phyloP scores from a whole-genome alignment of 164 flowering plant species.

The Malania oleifera region DNA sequence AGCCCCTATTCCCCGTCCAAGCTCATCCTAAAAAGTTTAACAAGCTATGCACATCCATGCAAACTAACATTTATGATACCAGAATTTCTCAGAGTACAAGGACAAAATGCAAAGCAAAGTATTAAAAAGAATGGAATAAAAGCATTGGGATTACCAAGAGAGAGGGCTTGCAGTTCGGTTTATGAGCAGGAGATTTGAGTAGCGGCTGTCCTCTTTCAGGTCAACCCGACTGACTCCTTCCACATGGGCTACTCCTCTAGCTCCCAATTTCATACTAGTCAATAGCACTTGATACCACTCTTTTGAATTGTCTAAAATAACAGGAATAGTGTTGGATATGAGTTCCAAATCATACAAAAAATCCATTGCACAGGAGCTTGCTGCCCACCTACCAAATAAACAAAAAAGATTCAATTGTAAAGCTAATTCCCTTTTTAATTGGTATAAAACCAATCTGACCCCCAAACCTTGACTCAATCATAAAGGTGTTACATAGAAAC shows the following conservation, averaged over 20 bases:
- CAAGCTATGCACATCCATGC: not conserved
- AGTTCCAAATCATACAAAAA: slow-evolving; percentile 84
- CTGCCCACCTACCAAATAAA: slow-evolving; percentile 65
- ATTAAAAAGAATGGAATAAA: not conserved
- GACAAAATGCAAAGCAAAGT: no score
- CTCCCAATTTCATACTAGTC: slow-evolving; percentile 83
- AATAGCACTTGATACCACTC: slow-evolving; percentile 64
- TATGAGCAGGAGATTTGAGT: slow-evolving; percentile 68
- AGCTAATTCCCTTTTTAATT: not conserved
- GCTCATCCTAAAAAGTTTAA: no score
- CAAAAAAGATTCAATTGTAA: slow-evolving; percentile 12
- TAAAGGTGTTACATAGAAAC: no score
- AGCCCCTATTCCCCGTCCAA: no score
- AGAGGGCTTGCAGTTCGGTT: slow-evolving; percentile 96
- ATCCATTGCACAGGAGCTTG: slow-evolving; percentile 77
- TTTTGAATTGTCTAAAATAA: slow-evolving; percentile 83
- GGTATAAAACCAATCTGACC: no score
- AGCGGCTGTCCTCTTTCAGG: slow-evolving; percentile 51
- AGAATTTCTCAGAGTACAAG: not conserved
- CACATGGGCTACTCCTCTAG: slow-evolving; percentile 76
- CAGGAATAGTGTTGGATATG: slow-evolving; percentile 80
- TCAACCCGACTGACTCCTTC: slow-evolving; percentile 54
- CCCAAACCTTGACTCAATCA: no score
- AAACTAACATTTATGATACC: not conserved
- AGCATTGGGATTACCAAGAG: slow-evolving; percentile 55